These are phyloP conservation scores for Hemileccinum rubropunctum DNA, from an alignment of 768 basidiomycete genomes.

Conservation along the genomic window DNA sequence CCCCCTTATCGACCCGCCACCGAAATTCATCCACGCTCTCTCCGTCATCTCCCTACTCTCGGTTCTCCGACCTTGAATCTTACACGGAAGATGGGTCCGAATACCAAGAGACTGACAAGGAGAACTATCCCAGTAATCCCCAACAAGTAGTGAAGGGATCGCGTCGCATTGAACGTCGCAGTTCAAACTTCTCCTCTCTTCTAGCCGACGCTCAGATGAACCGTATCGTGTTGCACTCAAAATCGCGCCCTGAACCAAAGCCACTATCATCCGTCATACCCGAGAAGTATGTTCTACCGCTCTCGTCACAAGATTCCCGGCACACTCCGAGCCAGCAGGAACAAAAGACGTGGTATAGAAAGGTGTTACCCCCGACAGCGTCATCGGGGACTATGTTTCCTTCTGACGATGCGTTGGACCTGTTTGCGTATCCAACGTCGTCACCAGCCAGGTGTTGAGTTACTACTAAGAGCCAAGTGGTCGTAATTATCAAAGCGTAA, in stretches of 20 bases:
- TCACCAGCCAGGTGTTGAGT: conserved; percentile 26
- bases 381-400: conserved; percentile 12
- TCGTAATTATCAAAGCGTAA: no score
- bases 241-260: conserved; percentile 1
- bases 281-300: conserved; percentile 11
- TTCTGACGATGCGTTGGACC: conserved; percentile 51
- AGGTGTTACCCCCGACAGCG: neutral
- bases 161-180: conserved; percentile 15
- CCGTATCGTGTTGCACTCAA: conserved; percentile 34
- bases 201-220: conserved; percentile 40
- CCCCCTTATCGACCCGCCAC: neutral
- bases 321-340: conserved; percentile 7
- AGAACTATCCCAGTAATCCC: conserved; percentile 13
- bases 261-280: conserved; percentile 12
- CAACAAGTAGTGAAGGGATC: conserved; percentile 4
- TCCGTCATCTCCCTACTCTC: conserved; percentile 8
- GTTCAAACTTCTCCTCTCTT: conserved; percentile 37
- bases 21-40: conserved; percentile 7
- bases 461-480: neutral
- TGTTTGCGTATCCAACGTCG: conserved; percentile 40
- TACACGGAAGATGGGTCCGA: conserved; percentile 21
- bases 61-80: conserved; percentile 11
- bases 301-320: conserved; percentile 6
- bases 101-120: conserved; percentile 22
- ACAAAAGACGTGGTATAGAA: conserved; percentile 5